Conservation (phyloP, 176 grass and related monocot species). For the Musa schizocarpa region DNA sequence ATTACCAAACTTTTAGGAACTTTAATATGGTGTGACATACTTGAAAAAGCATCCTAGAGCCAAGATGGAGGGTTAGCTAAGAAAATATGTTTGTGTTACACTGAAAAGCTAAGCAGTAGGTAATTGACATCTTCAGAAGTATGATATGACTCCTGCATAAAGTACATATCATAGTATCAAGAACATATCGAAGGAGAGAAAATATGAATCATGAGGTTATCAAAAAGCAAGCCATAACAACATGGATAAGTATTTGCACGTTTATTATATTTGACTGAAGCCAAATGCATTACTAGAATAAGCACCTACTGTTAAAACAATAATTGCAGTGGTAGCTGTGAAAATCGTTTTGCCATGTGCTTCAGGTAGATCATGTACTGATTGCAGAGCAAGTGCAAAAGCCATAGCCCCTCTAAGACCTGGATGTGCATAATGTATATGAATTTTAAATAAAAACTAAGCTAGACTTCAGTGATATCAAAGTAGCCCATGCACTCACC, state of each 20-base stretch:
- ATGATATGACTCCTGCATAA: no score
- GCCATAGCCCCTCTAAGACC: constrained; percentile 98
- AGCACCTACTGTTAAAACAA: constrained; percentile 80
- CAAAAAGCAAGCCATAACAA: not conserved
- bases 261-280: not conserved
- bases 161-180: no score
- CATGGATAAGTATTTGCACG: not conserved
- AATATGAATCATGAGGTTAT: not conserved
- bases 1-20: no score
- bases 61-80: no score
- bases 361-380: constrained; percentile 90
- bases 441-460: not conserved
- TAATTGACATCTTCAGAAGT: no score
- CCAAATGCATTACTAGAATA: not conserved
- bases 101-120: no score
- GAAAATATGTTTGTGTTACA: no score
- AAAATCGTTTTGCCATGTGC: constrained; percentile 98
- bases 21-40: no score
- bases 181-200: not conserved
- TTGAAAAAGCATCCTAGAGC: no score
- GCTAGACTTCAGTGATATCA: not conserved
- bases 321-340: constrained; percentile 83
- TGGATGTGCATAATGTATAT: constrained; percentile 5
- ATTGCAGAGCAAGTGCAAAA: constrained; percentile 99
- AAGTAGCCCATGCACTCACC: constrained; percentile 36